Evolutionary conservation across 768 basidiomycete genomes (phyloP), one percentile per base, ranked within the genome.

Genomic region (Lactarius akahatsu): DNA sequence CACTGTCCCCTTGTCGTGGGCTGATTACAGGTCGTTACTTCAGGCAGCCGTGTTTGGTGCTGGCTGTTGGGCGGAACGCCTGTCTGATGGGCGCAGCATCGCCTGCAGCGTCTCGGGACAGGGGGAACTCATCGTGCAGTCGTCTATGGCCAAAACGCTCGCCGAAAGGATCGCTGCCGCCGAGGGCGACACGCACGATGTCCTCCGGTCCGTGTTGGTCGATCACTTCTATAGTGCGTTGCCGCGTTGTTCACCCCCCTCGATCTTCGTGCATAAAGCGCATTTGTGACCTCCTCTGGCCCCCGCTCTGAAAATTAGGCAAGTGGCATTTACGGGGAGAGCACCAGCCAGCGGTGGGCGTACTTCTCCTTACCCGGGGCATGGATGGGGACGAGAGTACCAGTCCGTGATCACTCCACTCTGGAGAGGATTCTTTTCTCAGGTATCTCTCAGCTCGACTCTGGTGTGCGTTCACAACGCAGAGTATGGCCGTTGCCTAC

Each of bases 401-500:
- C 50, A 28, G 62, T 69, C 8, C 34, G 70, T 69, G 34, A 28
- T 47, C 7, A 16, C 40, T 56, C 50, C 28, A 2, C 56, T 45
- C 13, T 32, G 52, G 59, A 4, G 59, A 7, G n/a, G 23, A 13
- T 30, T 36, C 20, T 30, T 23, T 45, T 30, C 47, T 59, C 32
- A 60, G 32, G 20, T 26, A 26, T 18, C 1, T 45, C 56, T 32
- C 55, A 90, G 91, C 82, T 36, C 85, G 89, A 40, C 76, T 92
- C 43, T 93, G 90, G 89, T 92, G 91, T 72, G 90, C 86, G 47
- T 94, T 93, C 76, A 93, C 92, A 8, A 88, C 92, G 30, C 80
- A 85, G 23, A 90, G 88, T 73, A 92, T 94, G 90, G 89, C 91
- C 0, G 79, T 93, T 62, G 90, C 83, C 36, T 91, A 88, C 71